Percentiles rank a stretch among this genome's conserved stretches.
Conservation (phyloP, 352 stramenopile species). For the Phytophthora pini region DNA sequence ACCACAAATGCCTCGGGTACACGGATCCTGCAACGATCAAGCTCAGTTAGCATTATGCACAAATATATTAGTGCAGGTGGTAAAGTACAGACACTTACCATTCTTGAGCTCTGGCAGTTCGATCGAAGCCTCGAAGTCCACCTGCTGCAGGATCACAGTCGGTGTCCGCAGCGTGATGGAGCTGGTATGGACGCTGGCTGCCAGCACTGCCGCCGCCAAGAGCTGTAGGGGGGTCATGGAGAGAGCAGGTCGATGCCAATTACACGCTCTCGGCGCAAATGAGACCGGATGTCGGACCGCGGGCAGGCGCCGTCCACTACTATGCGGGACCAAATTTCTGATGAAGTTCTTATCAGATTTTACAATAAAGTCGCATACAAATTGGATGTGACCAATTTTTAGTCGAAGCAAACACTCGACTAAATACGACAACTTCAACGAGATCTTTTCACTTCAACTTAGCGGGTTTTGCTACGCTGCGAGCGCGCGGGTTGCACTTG, state of each 20-base stretch:
- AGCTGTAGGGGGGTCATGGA: conserved; percentile 26
- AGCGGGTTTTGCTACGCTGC: conserved; percentile 33
- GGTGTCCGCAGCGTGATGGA: conserved; percentile 43
- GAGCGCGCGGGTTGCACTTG: conserved; percentile 45
- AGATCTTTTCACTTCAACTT: not conserved
- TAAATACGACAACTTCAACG: conserved; percentile 28
- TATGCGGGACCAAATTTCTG: not conserved
- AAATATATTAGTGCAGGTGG: not conserved
- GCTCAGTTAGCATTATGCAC: conserved; percentile 1
- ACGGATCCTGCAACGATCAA: conserved; percentile 55
- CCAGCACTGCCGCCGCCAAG: conserved; percentile 9
- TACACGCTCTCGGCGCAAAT: conserved; percentile 1
- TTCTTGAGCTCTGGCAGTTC: conserved; percentile 78
- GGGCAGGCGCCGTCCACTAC: conserved; percentile 10
- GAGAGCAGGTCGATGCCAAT: conserved; percentile 12
- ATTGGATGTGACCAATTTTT: not conserved
- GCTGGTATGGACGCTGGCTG: conserved; percentile 4
- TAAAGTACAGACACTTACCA: conserved; percentile 37
- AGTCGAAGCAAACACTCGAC: conserved; percentile 6
- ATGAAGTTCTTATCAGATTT: too few relatives aligned
- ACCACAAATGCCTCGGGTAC: conserved; percentile 68
- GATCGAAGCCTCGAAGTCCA: conserved; percentile 73
- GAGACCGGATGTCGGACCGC: not conserved
- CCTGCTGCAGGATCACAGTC: conserved; percentile 74
- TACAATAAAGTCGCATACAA: too few relatives aligned